Evolutionary conservation across 352 stramenopile genomes (phyloP), one percentile per base, ranked within the genome.

Genomic region (Globisporangium ultimum): DNA sequence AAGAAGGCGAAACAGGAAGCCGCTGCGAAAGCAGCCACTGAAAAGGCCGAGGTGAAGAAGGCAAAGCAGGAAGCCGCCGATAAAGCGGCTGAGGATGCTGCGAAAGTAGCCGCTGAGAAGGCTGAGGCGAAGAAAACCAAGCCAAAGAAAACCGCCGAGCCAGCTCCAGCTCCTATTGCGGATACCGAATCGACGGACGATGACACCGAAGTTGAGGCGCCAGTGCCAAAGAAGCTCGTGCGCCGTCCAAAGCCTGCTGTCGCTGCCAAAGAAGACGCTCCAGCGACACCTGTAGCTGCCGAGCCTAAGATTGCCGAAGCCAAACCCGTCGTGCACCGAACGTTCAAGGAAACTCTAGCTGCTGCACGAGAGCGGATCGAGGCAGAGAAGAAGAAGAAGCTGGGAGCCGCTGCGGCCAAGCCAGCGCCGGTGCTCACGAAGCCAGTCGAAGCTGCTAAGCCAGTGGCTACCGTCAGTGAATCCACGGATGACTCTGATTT

Each of bases 321-420:
- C 42, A 55, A 67, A 45, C 46, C 18, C 24, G 43, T 32, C 9
- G 53, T 63, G 24, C 63, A 70, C 43, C 60, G 60, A 14, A 66
- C 53, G 45, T 88, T 89, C 47, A 40, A 71, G 51, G 68, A 79
- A n/a, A 84, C 75, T 18, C 52, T 88, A 12, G 68, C 60, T 15
- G 64, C 63, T 0, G 80, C 64, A 15, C 67, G 60, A 55, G 71
- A 73, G 43, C 59, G 56, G 28, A 59, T 88, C 22, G 70, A 70
- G 15, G 50, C 66, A 1, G 69, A 78, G 11, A 74, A 78, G 48
- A 58, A 28, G 59, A 60, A 53, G 52, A 65, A 55, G 55, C 20
- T 34, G 5, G 45, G 21, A 38, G 41, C 48, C 13, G 11, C 28
- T 38, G 8, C 24, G 24, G 24, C n/a, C 12, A 58, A 58, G 38